Evolutionary conservation across 768 basidiomycete genomes (phyloP), one percentile per base, ranked within the genome.

Genomic region (Psilocybe sp.): DNA sequence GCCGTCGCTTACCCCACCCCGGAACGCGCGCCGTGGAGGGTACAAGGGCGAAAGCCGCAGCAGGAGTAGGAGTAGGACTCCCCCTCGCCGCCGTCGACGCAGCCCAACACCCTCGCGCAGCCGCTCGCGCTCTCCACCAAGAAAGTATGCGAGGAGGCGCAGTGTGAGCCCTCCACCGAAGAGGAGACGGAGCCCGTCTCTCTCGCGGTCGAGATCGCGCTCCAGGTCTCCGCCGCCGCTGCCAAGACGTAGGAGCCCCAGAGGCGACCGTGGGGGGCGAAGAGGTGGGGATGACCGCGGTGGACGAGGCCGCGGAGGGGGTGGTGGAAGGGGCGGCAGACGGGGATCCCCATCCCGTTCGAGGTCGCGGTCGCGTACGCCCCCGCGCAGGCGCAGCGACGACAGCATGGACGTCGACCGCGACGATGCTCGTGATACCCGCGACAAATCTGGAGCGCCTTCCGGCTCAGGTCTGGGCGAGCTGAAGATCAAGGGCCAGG

Each of bases 401-500:
- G 57, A 63, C 18, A 62, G 57, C 52, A 73, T 73, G 73, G 70
- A 73, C 32, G 65, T 71, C 35, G 69, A 76, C 45, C 51, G 54
- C 32, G 51, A 59, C 13, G 40, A 50, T 15, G 56, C 53, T 43
- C 58, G 64, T 54, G 19, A 74, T 20, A 11, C 48, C 13, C n/a
- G n/a, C n/a, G 23, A 28, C 7, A 28, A 28, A 28, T 28, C 23
- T 33, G 46, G 18, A 14, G 23, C 37, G 16, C 32, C 56, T n/a
- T 16, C 18, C 6, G 50, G 46, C 49, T 44, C 46, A 19, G 57
- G n/a, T 23, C 49, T 18, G 14, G 54, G 75, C 7, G 86, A 87
- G 59, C 64, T 91, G 40, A 87, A 83, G 64, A 91, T 91, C 64
- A 87, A 85, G 61, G 89, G 89, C 11, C 87, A 88, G 59, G 79